Evolutionary conservation across 768 basidiomycete species (phyloP).

Genomic region (Sarcodon aspratus): DNA sequence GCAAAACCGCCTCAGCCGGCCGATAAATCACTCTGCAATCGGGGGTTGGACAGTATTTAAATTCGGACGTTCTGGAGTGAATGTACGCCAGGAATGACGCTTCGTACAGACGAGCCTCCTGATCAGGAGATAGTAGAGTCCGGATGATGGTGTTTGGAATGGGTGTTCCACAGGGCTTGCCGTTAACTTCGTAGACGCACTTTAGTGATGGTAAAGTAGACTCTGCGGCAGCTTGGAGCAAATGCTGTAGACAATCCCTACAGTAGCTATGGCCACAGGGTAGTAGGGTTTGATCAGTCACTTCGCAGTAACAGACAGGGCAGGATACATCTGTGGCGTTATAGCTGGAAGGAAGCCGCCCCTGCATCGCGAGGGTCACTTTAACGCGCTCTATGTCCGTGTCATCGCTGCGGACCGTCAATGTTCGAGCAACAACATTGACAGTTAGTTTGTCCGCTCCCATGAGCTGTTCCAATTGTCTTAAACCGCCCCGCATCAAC

Average conservation of each 20-base stretch:
- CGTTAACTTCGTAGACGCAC: conserved; percentile 45
- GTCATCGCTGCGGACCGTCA: conserved; percentile 28
- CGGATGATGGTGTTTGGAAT: conserved; percentile 45
- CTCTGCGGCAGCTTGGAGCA: conserved; percentile 45
- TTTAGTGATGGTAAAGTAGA: conserved; percentile 56
- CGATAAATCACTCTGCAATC: conserved; percentile 73
- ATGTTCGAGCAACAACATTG: conserved; percentile 30
- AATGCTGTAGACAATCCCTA: conserved; percentile 44
- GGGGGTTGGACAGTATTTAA: conserved; percentile 68
- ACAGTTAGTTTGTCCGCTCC: conserved; percentile 35
- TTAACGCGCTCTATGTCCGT: conserved; percentile 3
- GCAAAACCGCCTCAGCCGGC: conserved; percentile 36
- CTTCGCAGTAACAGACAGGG: conserved; percentile 60
- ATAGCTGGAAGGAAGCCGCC: no score
- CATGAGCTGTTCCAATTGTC: neutral
- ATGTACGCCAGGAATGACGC: conserved; percentile 55
- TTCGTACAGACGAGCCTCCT: conserved; percentile 44
- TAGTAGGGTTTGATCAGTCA: conserved; percentile 38
- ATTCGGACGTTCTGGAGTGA: conserved; percentile 46
- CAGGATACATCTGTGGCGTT: conserved; percentile 21
- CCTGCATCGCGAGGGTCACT: no score
- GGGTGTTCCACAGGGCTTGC: conserved; percentile 42
- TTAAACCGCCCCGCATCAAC: conserved; percentile 28
- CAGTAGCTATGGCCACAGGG: conserved; percentile 65
- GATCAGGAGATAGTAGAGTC: conserved; percentile 33